A percentile compares a stretch with the other conserved stretches of the same genome.
Conservation (phyloP, 169 alveolate species). For the Plasmodium gaboni region DNA sequence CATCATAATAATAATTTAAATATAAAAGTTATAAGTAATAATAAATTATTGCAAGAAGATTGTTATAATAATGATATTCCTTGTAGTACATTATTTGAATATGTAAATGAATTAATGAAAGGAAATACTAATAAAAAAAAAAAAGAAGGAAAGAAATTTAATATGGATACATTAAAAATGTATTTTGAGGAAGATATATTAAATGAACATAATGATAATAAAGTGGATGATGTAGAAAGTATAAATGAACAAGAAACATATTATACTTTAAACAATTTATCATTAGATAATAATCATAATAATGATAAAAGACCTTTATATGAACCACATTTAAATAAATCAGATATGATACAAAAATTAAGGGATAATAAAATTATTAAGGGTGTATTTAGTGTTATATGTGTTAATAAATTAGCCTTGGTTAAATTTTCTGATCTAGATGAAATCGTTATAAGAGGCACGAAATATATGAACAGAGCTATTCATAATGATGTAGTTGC, state of each 20-base stretch:
- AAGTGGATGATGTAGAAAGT: background rate
- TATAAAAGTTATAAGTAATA: slow-evolving; percentile 36
- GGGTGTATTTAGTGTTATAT: slow-evolving; percentile 90
- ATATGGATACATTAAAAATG: slow-evolving; percentile 58
- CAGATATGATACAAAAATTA: slow-evolving; percentile 85
- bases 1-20: slow-evolving; percentile 41
- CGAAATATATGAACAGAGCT: slow-evolving; percentile 94
- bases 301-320: slow-evolving; percentile 75
- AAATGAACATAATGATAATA: slow-evolving; percentile 26
- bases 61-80: slow-evolving; percentile 68
- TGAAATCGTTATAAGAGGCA: slow-evolving; percentile 90
- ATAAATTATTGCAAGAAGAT: slow-evolving; percentile 75
- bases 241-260: background rate
- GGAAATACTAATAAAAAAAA: slow-evolving; percentile 10
- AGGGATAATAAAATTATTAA: slow-evolving; percentile 90
- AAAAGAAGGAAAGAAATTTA: slow-evolving; percentile 13
- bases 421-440: slow-evolving; percentile 84
- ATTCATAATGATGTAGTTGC: slow-evolving; percentile 98
- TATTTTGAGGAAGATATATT: slow-evolving; percentile 68
- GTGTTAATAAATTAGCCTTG: slow-evolving; percentile 84
- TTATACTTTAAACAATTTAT: background rate
- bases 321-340: slow-evolving; percentile 82
- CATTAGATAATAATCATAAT: slow-evolving; percentile 45
- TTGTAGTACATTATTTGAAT: slow-evolving; percentile 65
- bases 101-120: slow-evolving; percentile 55